A percentile compares a stretch with the other conserved stretches of the same genome.
Evolutionary conservation across 192 early-diverging fungal species (phyloP).

Genomic region (Paraglomus occultum): DNA sequence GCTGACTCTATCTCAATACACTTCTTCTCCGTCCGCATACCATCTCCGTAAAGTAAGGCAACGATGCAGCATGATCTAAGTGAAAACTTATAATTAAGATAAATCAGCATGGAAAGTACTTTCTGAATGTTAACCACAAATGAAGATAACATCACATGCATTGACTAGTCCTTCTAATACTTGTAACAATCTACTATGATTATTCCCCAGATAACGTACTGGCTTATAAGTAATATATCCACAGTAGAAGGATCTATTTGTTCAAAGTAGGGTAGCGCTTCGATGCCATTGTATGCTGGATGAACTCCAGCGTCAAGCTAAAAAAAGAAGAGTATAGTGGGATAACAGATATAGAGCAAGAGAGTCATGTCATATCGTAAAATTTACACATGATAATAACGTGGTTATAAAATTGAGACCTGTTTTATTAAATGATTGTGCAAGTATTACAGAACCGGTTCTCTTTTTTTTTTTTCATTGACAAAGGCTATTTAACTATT

Average conservation of each 20-base stretch:
- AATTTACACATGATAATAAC: background rate
- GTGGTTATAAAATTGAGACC: background rate
- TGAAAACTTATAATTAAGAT: constrained; percentile 68
- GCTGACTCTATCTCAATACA: background rate
- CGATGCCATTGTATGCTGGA: constrained; percentile 87
- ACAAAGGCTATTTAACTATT: too few relatives aligned
- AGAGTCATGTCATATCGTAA: background rate
- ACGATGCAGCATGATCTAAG: constrained; percentile 93
- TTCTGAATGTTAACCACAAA: background rate
- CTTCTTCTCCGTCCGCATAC: constrained; percentile 36
- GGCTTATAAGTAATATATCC: constrained; percentile 91
- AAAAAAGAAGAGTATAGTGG: constrained; percentile 9
- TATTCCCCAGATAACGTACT: constrained; percentile 52
- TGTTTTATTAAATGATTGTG: too few relatives aligned
- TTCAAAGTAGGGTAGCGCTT: constrained; percentile 94
- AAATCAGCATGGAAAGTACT: too few relatives aligned
- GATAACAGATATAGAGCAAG: constrained; percentile 9
- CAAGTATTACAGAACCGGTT: too few relatives aligned
- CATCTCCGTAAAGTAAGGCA: constrained; percentile 97
- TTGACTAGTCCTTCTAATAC: background rate
- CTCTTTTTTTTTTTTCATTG: too few relatives aligned
- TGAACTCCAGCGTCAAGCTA: constrained; percentile 96
- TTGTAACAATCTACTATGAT: background rate
- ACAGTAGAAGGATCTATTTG: constrained; percentile 85
- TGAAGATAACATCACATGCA: background rate